phyloP scores from a whole-genome alignment of 108 stramenopile genomes.

The Parmales sp. region DNA sequence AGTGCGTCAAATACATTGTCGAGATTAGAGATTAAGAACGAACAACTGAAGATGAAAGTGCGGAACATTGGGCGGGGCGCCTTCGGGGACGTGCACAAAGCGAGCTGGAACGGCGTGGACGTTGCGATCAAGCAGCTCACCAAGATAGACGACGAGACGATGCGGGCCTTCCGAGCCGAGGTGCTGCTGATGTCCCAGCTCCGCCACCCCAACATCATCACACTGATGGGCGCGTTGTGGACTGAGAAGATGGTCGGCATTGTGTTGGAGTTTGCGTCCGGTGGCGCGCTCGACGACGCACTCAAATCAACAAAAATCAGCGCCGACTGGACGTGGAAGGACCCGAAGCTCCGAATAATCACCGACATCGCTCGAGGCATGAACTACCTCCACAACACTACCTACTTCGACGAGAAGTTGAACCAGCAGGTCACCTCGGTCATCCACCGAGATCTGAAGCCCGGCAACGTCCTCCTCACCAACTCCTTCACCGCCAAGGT shows the following conservation, averaged over 20 bases:
- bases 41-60: no score
- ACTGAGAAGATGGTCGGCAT: conserved; percentile 21
- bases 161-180: conserved; percentile 22
- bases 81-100: no score
- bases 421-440: not conserved
- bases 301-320: not conserved
- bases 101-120: no score
- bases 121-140: no score
- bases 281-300: conserved; percentile 5
- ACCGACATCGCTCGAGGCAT: conserved; percentile 27
- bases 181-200: conserved; percentile 26
- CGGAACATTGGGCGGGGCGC: no score
- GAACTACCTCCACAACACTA: conserved; percentile 25
- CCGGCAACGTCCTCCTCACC: conserved; percentile 17
- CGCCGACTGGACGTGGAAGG: conserved; percentile 12
- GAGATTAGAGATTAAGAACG: no score
- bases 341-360: not conserved
- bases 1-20: no score
- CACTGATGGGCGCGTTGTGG: conserved; percentile 30
- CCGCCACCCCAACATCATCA: conserved; percentile 33
- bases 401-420: not conserved
- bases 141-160: no score
- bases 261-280: conserved; percentile 24
- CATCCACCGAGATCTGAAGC: conserved; percentile 32
- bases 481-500: conserved; percentile 15